Evolutionary conservation across 441 rosid genomes (phyloP).

Genomic region (Jatropha podagrica): DNA sequence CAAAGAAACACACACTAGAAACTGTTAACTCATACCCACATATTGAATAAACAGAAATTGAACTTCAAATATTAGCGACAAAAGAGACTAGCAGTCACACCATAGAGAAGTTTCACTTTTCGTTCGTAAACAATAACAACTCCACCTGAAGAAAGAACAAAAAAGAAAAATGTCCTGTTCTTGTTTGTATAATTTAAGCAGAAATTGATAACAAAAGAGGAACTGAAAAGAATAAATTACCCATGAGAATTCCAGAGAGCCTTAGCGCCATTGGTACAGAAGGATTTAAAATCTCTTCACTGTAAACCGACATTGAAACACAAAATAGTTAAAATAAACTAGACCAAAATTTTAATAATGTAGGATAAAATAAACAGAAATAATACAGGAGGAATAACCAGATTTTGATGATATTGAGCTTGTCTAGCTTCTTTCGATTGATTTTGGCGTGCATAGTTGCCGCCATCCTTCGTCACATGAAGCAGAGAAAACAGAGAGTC

Average conservation of each 20-base stretch:
- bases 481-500: constrained; percentile 8
- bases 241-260: constrained; percentile 93
- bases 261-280: constrained; percentile 91
- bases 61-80: background rate
- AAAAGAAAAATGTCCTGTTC: background rate
- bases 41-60: background rate
- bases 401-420: constrained; percentile 68
- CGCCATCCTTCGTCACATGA: constrained; percentile 62
- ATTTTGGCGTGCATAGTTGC: constrained; percentile 86
- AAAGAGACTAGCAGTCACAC: constrained; percentile 36
- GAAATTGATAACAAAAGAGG: background rate
- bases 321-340: background rate
- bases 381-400: constrained; percentile 45
- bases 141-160: constrained; percentile 53
- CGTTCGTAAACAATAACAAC: constrained; percentile 87
- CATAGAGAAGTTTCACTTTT: constrained; percentile 85
- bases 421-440: constrained; percentile 65
- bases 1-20: constrained; percentile 12
- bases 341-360: background rate
- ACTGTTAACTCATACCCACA: background rate
- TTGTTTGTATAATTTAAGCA: constrained; percentile 2
- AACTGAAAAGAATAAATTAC: constrained; percentile 31
- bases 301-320: constrained; percentile 24
- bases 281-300: constrained; percentile 91
- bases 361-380: background rate